Conservation (phyloP, 176 grass and related monocot genomes). For the Oryza longistaminata region DNA sequence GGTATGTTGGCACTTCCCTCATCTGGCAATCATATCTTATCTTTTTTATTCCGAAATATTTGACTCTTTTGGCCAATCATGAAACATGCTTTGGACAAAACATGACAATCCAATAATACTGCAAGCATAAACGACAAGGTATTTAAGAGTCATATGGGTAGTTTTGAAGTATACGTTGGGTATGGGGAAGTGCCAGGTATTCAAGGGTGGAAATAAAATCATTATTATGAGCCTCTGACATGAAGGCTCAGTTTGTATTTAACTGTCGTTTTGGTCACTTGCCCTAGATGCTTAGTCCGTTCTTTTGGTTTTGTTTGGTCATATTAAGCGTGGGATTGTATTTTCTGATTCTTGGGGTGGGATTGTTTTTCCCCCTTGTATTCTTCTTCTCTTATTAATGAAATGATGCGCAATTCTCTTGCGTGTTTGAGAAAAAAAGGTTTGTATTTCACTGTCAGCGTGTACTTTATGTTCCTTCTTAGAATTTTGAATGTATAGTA, state of each 20-base stretch:
- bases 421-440: too few species aligned
- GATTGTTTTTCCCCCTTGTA: too few species aligned
- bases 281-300: too few species aligned
- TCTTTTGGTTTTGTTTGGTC: too few species aligned
- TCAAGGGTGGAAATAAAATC: not conserved
- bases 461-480: not conserved
- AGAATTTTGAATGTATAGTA: not conserved
- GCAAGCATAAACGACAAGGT: constrained; percentile 19
- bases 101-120: constrained; percentile 9
- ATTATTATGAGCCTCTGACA: not conserved
- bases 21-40: constrained; percentile 33
- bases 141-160: constrained; percentile 7
- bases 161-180: constrained; percentile 1
- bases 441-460: not conserved
- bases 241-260: not conserved
- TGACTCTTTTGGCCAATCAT: not conserved
- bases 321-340: too few species aligned
- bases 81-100: constrained; percentile 8
- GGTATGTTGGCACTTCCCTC: not conserved
- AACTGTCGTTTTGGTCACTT: too few species aligned
- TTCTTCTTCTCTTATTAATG: too few species aligned
- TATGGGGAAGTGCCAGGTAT: not conserved
- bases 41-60: constrained; percentile 3
- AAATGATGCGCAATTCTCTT: too few species aligned
- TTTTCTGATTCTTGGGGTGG: too few species aligned